These are phyloP conservation scores for Fusarium odoratissimum DNA, from an alignment of 2,329 filamentous ascomycete genomes.

Conservation along the genomic window DNA sequence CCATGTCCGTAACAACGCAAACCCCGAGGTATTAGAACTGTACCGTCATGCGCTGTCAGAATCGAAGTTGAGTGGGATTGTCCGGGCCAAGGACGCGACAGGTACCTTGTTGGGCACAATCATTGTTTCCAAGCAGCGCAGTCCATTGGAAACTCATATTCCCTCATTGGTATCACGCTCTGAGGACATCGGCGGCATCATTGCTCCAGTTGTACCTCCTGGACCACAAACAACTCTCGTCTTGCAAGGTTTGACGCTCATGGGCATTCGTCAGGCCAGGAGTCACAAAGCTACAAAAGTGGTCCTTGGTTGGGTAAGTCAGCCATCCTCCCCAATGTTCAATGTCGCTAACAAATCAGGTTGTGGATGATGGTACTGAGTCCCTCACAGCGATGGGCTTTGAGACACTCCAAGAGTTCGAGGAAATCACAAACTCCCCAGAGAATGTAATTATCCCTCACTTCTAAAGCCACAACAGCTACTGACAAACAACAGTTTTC, in stretches of 20 bases:
- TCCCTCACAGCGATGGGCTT: constrained; percentile 84
- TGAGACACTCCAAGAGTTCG: constrained; percentile 80
- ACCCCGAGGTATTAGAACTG: constrained; percentile 82
- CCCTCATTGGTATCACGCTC: constrained; percentile 73
- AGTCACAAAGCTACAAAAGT: constrained; percentile 78
- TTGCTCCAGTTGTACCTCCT: constrained; percentile 80
- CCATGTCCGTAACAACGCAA: constrained; percentile 78
- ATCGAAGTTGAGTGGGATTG: constrained; percentile 79
- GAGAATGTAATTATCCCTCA: constrained; percentile 56
- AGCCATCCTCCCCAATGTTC: neutral
- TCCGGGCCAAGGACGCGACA: constrained; percentile 78
- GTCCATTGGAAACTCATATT: constrained; percentile 74
- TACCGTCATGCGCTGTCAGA: constrained; percentile 81
- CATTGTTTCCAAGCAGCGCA: constrained; percentile 79
- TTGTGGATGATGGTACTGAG: constrained; percentile 77
- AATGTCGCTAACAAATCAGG: constrained; percentile 57
- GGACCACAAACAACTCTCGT: constrained; percentile 76
- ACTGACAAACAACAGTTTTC: constrained; percentile 27
- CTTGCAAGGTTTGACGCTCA: constrained; percentile 79
- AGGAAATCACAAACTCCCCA: constrained; percentile 77
- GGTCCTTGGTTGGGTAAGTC: constrained; percentile 81
- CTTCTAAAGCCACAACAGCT: neutral
- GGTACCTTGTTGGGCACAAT: constrained; percentile 81
- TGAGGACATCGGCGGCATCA: constrained; percentile 76
- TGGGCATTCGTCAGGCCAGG: constrained; percentile 86